Evolutionary conservation across 768 basidiomycete genomes (phyloP), one percentile per base, ranked within the genome.

Genomic region (Amanita pallidorosea): DNA sequence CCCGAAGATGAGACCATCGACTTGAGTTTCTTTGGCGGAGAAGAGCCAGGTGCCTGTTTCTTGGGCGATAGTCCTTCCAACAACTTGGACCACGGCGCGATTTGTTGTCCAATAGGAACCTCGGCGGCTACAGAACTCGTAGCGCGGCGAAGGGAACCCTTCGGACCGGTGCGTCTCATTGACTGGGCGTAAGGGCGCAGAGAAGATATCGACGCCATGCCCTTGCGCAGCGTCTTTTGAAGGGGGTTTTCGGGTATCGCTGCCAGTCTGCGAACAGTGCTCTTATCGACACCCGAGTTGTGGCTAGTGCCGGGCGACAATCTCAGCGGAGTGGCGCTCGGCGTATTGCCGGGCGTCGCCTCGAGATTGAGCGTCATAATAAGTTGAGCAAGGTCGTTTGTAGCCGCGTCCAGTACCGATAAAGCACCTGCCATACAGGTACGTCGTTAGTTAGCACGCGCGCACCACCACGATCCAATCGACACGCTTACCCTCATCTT

Each of bases 331-430:
- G 76, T 71, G 47, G 67, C 53, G 31, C 77, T 74, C 1, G 74
- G 70, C 1, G 74, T 77, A 5, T 61, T 72, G 2, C 71, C 70
- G 0, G 87, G 88, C 0, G 88, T 90, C 4, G 85, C 85, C 60
- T 88, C 80, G 3, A 91, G 70, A 56, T 89, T 85, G n/a, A 91
- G 71, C n/a, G 76, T 75, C 54, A 82, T 85, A 62, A 91, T 86
- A 3, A 91, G 68, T 50, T 78, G 77, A 0, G 84, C 88, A 3
- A 91, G 74, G 37, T 90, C 88, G 46, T 86, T 79, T 1, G 88
- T 90, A 0, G 85, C 88, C 0, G 85, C 85, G 55, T 83, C 83
- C n/a, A 89, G 67, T 27, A 87, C 74, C 0, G 81, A 85, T 1
- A 88, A 59, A 12, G 78, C 77, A 54, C 75, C 86, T 76, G 8